Base-by-base conservation (phyloP, 2,329 filamentous ascomycete genomes). In the Pestalotiopsis sp. region DNA sequence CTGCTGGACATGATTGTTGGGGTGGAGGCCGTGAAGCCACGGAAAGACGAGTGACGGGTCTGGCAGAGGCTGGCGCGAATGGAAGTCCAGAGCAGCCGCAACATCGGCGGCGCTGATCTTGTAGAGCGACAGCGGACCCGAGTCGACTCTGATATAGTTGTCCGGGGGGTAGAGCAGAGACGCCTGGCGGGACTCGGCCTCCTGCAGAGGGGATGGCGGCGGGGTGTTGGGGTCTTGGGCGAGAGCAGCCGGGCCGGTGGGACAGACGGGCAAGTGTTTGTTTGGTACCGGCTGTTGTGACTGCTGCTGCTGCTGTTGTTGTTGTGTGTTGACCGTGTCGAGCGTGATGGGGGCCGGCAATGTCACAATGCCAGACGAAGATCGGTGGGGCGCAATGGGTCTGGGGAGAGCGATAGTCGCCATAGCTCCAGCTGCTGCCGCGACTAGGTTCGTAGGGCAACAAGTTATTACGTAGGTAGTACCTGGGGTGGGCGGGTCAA, bases 1-100 rank as follows among this genome's bases (percentile, higher is more conserved):
- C 70, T 96, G 87, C 77, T 99, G 96, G 66, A 97, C 87, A 70
- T 93, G 90, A 77, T 99, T 99, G 70, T 92, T 89, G 0, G 93
- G 91, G 76, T 98, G 95, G 56, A 98, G 83, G 27, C 96, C 96
- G 81, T 99, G 96, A 27, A 98, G 85, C 96, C 96, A 99, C 2
- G 96, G 96, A 76, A 98, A 99, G 70, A 98, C 93, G 70, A 90
- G 86, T n/a, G 91, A 88, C 0, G 96, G 90, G 68, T 95, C 90
- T 6, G 96, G 95, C 27, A 98, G 85, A 1, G 94, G 92, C 76
- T 97, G 94, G 2, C 90, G 87, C 3, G 95, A 88, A 69, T 90
- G 83, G 75, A 95, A 89, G 72, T 97, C 90, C 41, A 98, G 77
- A 1, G 95, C 94, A 60, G 89, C 85, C 12, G 90, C 89, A 58